A percentile compares a stretch with the other conserved stretches of the same genome.
Conservation (phyloP, 2,329 filamentous ascomycete genomes). For the Juglanconis oblonga region DNA sequence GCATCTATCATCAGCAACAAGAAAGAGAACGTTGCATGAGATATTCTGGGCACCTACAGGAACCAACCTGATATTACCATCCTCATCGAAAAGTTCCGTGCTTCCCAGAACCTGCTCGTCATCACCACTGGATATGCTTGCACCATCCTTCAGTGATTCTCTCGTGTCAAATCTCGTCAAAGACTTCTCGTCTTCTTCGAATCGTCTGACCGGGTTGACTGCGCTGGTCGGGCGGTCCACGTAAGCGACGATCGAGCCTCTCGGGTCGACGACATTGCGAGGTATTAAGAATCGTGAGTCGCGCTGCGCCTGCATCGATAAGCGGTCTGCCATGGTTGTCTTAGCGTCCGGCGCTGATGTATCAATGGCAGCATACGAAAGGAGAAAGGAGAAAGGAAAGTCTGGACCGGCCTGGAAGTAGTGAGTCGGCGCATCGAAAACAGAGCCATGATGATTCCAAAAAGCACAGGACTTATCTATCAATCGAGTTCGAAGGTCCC, state of each 20-base stretch:
- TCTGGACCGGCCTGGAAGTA: neutral
- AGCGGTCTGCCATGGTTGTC: neutral
- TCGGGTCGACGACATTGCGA: neutral
- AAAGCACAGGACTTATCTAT: neutral
- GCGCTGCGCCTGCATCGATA: neutral
- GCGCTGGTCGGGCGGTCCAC: neutral
- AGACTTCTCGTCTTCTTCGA: conserved; percentile 2
- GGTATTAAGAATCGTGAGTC: conserved; percentile 1
- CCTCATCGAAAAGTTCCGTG: conserved; percentile 19
- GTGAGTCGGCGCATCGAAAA: neutral
- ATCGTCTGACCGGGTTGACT: neutral
- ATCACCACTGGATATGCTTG: neutral
- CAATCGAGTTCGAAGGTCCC: neutral
- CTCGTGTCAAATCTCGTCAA: conserved; percentile 1
- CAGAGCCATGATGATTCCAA: neutral
- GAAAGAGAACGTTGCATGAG: neutral
- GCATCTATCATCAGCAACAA: neutral
- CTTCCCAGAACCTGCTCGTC: conserved; percentile 13
- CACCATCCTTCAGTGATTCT: neutral
- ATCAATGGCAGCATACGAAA: neutral
- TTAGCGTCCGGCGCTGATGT: neutral
- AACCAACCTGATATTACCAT: conserved; percentile 21
- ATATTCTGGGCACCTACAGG: conserved; percentile 7
- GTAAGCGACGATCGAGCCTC: neutral
- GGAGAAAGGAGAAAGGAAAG: neutral